These are phyloP conservation scores for Sugiyamaella boreocaroliniensis DNA, from an alignment of 805 yeast genomes.

Conservation along the genomic window DNA sequence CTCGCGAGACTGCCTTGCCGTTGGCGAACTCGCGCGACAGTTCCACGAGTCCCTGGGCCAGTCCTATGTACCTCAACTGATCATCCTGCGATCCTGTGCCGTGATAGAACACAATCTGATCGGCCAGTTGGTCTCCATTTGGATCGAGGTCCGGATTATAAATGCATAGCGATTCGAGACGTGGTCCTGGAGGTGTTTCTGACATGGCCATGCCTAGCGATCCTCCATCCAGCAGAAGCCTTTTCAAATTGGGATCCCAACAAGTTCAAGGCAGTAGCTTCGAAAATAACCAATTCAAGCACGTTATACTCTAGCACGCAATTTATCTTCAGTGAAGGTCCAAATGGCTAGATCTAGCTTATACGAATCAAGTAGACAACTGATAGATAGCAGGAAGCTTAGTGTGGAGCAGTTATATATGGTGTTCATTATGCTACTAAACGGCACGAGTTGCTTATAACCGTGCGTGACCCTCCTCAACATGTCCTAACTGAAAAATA, in stretches of 20 bases:
- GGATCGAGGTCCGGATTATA: slow-evolving; percentile 35
- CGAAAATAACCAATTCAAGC: no score
- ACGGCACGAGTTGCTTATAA: no score
- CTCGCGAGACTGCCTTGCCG: slow-evolving; percentile 16
- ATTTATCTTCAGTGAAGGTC: no score
- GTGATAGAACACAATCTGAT: slow-evolving; percentile 34
- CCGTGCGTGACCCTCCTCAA: no score
- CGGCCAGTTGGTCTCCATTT: slow-evolving; percentile 29
- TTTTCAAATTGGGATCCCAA: no score
- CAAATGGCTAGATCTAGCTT: no score
- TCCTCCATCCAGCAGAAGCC: not conserved
- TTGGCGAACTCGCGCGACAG: slow-evolving; percentile 21
- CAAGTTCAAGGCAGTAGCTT: no score
- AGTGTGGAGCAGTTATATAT: no score
- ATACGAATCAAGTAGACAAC: no score
- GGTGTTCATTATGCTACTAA: no score
- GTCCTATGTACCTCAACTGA: slow-evolving; percentile 36
- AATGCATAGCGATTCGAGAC: slow-evolving; percentile 25
- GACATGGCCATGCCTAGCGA: not conserved
- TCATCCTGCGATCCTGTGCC: slow-evolving; percentile 24
- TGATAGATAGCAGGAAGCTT: no score
- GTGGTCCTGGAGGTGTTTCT: not conserved
- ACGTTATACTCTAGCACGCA: no score
- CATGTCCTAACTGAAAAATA: not conserved
- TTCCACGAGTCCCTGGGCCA: slow-evolving; percentile 36